Evolutionary conservation across 805 yeast genomes (phyloP).

Genomic region (Clavispora asparagi): DNA sequence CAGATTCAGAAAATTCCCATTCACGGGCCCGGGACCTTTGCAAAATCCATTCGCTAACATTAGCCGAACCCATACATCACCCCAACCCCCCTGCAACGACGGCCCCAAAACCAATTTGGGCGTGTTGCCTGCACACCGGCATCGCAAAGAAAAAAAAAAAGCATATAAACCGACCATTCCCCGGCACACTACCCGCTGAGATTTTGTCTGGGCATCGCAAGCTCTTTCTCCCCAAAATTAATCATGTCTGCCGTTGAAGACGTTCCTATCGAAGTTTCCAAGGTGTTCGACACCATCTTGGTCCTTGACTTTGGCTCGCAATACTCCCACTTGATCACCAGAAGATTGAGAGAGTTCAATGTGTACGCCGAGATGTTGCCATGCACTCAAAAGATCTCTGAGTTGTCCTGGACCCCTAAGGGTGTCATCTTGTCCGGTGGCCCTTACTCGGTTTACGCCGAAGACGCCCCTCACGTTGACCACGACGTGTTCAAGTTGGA

Average conservation of each 20-base stretch:
- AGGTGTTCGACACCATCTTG: slow-evolving; percentile 91
- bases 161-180: not conserved
- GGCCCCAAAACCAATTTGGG: not conserved
- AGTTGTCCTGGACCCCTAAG: slow-evolving; percentile 89
- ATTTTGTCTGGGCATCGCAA: not conserved
- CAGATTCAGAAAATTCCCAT: no score
- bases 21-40: no score
- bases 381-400: slow-evolving; percentile 94
- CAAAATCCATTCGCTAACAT: no score
- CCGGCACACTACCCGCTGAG: not conserved
- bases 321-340: slow-evolving; percentile 92
- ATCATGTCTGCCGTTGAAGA: slow-evolving; percentile 16
- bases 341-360: slow-evolving; percentile 96
- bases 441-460: slow-evolving; percentile 95
- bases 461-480: slow-evolving; percentile 96
- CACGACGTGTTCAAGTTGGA: slow-evolving; percentile 83
- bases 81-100: no score
- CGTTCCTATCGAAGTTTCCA: slow-evolving; percentile 63
- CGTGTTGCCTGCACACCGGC: not conserved
- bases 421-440: slow-evolving; percentile 97
- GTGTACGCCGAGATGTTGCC: slow-evolving; percentile 99
- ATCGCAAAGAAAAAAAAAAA: not conserved
- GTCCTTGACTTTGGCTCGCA: slow-evolving; percentile 98
- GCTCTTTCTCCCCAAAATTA: not conserved
- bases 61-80: no score